phyloP scores from a whole-genome alignment of 2,329 filamentous ascomycete species.

The Gaeumannomyces tritici region DNA sequence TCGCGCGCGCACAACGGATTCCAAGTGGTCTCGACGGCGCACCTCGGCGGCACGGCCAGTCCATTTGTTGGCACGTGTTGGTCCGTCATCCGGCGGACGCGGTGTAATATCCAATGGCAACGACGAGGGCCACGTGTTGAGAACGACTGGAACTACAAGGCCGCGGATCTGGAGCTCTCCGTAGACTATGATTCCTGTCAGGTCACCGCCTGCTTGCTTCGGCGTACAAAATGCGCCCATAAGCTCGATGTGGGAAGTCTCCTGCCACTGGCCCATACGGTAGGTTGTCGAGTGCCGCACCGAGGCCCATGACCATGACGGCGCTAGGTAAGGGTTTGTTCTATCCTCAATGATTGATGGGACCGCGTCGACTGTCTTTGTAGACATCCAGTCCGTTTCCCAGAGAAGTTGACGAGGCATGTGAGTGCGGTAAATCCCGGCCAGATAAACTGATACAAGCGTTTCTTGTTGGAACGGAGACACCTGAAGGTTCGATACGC shows the following conservation, averaged over 20 bases:
- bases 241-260: neutral
- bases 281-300: neutral
- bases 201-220: neutral
- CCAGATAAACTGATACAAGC: no score
- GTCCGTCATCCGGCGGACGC: no score
- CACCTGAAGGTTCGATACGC: no score
- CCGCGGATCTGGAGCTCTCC: neutral
- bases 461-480: no score
- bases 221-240: neutral
- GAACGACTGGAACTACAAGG: neutral
- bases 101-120: neutral
- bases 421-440: no score
- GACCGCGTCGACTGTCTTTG: neutral
- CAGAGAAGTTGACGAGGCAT: no score
- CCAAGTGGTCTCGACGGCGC: neutral
- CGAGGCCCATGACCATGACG: neutral
- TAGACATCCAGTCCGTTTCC: neutral
- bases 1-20: neutral
- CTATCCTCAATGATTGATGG: neutral
- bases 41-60: neutral
- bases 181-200: neutral
- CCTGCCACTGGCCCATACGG: neutral
- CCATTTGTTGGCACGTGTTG: neutral
- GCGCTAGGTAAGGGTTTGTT: neutral
- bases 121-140: neutral